These are phyloP conservation scores for Candida palmyrensis DNA, from an alignment of 805 yeast genomes.

Conservation along the genomic window DNA sequence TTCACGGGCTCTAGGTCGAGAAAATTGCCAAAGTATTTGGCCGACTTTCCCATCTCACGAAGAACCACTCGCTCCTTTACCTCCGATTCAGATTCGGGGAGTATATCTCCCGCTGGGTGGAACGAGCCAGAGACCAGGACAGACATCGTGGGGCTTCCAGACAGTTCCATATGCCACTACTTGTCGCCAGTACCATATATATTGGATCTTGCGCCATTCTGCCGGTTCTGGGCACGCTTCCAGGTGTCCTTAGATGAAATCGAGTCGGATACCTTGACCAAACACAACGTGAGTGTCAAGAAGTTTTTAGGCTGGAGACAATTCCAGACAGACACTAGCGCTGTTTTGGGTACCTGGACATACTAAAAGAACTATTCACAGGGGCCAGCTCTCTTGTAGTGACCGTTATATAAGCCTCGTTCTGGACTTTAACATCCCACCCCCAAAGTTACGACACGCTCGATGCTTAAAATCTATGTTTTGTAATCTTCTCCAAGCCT, in stretches of 20 bases:
- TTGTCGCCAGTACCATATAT: conserved; percentile 20
- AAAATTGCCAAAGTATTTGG: conserved; percentile 24
- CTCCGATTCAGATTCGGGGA: neutral
- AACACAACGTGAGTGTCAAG: conserved; percentile 18
- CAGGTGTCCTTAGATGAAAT: conserved; percentile 20
- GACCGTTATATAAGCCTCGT: conserved; percentile 45
- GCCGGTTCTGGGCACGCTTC: conserved; percentile 28
- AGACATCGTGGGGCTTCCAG: conserved; percentile 27
- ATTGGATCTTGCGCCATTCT: conserved; percentile 27
- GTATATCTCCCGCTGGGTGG: neutral
- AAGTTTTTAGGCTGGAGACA: conserved; percentile 29
- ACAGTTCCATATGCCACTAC: conserved; percentile 24
- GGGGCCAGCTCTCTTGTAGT: too few relatives aligned
- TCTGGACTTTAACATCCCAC: conserved; percentile 53
- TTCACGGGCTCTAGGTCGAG: conserved; percentile 33
- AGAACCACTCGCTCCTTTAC: conserved; percentile 15
- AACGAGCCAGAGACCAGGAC: conserved; percentile 9
- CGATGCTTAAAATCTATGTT: conserved; percentile 48
- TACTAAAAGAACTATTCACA: too few relatives aligned
- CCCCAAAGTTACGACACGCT: conserved; percentile 67
- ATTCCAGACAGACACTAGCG: conserved; percentile 19
- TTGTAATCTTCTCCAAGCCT: conserved; percentile 84
- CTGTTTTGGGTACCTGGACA: conserved; percentile 11
- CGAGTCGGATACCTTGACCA: conserved; percentile 13
- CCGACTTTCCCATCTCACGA: conserved; percentile 14